A percentile compares a stretch with the other conserved stretches of the same genome.
phyloP scores from a whole-genome alignment of 768 basidiomycete genomes.

The Leccinum arenicola region DNA sequence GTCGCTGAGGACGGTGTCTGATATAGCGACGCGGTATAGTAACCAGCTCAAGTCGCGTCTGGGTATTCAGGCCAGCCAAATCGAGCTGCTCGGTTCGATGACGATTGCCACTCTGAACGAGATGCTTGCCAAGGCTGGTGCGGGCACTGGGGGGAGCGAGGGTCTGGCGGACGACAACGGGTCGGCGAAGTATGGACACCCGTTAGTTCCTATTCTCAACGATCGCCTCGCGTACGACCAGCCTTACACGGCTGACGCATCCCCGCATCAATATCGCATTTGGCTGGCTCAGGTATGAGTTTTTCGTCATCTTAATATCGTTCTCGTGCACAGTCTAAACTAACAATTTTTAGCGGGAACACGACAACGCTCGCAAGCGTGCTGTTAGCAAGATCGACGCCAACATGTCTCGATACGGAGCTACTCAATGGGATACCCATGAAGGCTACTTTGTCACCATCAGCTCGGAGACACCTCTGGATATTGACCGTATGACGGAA shows the following conservation, averaged over 20 bases:
- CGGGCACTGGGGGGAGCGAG: slow-evolving; percentile 6
- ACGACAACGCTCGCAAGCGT: slow-evolving; percentile 29
- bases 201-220: slow-evolving; percentile 29
- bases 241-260: slow-evolving; percentile 29
- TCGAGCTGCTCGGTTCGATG: slow-evolving; percentile 25
- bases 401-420: slow-evolving; percentile 32
- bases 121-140: slow-evolving; percentile 19
- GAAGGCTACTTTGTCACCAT: slow-evolving; percentile 24
- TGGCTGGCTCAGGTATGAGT: slow-evolving; percentile 31
- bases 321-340: no score
- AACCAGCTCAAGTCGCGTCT: slow-evolving; percentile 28
- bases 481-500: slow-evolving; percentile 26
- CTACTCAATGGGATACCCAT: slow-evolving; percentile 33
- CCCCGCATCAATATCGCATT: slow-evolving; percentile 28
- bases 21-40: slow-evolving; percentile 29
- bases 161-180: slow-evolving; percentile 19
- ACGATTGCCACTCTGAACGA: slow-evolving; percentile 26
- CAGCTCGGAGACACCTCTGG: slow-evolving; percentile 24
- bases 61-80: slow-evolving; percentile 25
- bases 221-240: slow-evolving; percentile 32
- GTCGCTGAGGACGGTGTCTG: neutral
- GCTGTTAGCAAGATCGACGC: slow-evolving; percentile 27
- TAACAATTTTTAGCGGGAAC: slow-evolving; percentile 17
- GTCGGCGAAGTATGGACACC: slow-evolving; percentile 26
- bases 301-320: no score